Evolutionary conservation across 106 monocot species (phyloP).

Genomic region (Dioscorea alata): DNA sequence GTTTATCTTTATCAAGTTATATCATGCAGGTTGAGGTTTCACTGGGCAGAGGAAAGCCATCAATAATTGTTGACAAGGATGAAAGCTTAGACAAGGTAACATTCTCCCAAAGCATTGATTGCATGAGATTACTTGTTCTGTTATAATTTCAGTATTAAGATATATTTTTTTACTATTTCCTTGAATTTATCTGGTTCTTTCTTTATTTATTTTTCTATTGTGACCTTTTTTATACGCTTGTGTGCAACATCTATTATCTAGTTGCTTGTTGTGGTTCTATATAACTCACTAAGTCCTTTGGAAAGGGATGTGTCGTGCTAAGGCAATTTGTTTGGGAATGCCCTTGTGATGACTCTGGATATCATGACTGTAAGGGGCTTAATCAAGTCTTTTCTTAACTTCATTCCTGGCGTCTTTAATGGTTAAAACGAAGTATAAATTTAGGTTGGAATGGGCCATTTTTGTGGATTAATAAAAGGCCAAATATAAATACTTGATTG

Average conservation of each 20-base stretch:
- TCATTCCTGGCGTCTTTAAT: no score
- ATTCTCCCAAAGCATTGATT: not conserved
- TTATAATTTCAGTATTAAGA: not conserved
- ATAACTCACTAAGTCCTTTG: no score
- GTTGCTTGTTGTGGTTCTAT: not conserved
- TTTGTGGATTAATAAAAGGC: no score
- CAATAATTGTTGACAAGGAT: slow-evolving; percentile 57
- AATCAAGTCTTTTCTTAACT: no score
- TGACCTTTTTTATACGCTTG: not conserved
- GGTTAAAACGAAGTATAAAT: no score
- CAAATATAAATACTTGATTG: no score
- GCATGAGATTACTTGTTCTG: not conserved
- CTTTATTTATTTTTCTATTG: not conserved
- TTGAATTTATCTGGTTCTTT: not conserved
- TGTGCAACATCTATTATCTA: not conserved
- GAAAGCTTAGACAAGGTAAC: slow-evolving; percentile 77
- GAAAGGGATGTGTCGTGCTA: no score
- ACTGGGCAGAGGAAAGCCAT: slow-evolving; percentile 66
- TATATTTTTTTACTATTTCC: not conserved
- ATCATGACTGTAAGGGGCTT: no score
- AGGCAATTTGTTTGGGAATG: no score
- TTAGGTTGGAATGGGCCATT: no score
- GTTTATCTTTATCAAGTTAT: not conserved
- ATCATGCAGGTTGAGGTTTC: slow-evolving; percentile 64
- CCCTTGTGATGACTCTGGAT: no score